Conservation (phyloP, 2,329 filamentous ascomycete genomes). For the Tolypocladium ophioglossoides region DNA sequence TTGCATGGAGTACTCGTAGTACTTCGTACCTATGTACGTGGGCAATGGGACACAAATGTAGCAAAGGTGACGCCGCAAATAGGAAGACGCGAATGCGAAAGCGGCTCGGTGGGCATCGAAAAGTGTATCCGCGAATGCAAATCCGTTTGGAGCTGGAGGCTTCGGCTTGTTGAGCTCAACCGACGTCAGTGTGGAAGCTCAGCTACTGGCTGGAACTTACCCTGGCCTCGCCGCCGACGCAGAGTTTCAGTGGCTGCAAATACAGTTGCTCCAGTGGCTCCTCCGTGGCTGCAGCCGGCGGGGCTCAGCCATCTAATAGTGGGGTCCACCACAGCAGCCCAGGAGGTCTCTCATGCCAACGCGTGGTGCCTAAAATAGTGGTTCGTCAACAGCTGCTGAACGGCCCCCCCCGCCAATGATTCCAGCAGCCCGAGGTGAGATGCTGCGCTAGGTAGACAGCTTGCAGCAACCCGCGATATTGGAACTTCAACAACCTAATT, state of each 20-base stretch:
- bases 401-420: neutral
- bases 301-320: neutral
- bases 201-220: too few relatives aligned
- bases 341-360: too few relatives aligned
- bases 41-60: neutral
- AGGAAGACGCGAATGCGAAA: neutral
- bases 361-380: neutral
- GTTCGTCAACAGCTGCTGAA: neutral
- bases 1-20: neutral
- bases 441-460: too few relatives aligned
- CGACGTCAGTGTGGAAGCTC: too few relatives aligned
- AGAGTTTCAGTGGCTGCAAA: too few relatives aligned
- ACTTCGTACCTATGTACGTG: neutral
- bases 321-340: neutral
- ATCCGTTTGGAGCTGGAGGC: neutral
- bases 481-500: neutral
- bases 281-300: neutral
- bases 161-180: neutral
- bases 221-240: too few relatives aligned
- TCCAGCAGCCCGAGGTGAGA: neutral
- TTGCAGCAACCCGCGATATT: too few relatives aligned
- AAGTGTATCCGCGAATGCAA: neutral
- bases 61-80: neutral
- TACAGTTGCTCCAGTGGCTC: too few relatives aligned
- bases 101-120: neutral